These are phyloP conservation scores for Ustilago esculenta DNA, from an alignment of 1,284 basidiomycete species.

Conservation along the genomic window DNA sequence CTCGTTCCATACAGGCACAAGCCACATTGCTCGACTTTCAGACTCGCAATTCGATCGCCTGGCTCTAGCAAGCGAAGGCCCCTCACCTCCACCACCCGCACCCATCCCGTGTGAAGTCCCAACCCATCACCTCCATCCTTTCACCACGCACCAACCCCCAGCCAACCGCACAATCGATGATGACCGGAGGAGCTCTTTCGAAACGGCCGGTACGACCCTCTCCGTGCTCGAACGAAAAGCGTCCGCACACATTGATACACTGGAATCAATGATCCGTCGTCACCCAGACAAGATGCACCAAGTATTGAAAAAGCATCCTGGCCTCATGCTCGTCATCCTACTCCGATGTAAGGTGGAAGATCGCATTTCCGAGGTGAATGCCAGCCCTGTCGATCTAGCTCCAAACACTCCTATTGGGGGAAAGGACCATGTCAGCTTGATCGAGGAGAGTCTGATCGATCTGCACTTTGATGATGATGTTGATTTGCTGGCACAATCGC, in stretches of 20 bases:
- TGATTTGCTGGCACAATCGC: no score
- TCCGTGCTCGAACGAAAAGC: conserved; percentile 24
- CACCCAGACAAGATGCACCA: conserved; percentile 29
- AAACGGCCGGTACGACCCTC: conserved; percentile 16
- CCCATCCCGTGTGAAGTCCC: conserved; percentile 8
- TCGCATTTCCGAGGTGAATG: conserved; percentile 8
- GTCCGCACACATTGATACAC: conserved; percentile 15
- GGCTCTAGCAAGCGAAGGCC: conserved; percentile 10
- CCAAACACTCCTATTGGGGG: not conserved
- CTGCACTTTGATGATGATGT: conserved; percentile 21
- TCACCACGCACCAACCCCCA: not conserved
- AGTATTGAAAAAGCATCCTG: conserved; percentile 15
- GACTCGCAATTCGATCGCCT: conserved; percentile 32
- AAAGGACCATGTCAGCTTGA: not conserved
- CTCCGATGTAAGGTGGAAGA: conserved; percentile 29
- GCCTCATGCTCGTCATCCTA: conserved; percentile 24
- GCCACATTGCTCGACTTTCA: conserved; percentile 27
- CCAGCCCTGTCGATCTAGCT: not conserved
- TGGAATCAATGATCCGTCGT: conserved; percentile 21
- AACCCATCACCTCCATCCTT: not conserved
- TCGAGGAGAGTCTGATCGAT: conserved; percentile 29
- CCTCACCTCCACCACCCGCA: not conserved
- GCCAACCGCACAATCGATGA: not conserved
- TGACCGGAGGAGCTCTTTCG: conserved; percentile 10
- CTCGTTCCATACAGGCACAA: conserved; percentile 13